These are phyloP conservation scores for Warburgia ugandensis DNA, from an alignment of 164 flowering plant genomes.

Conservation along the genomic window DNA sequence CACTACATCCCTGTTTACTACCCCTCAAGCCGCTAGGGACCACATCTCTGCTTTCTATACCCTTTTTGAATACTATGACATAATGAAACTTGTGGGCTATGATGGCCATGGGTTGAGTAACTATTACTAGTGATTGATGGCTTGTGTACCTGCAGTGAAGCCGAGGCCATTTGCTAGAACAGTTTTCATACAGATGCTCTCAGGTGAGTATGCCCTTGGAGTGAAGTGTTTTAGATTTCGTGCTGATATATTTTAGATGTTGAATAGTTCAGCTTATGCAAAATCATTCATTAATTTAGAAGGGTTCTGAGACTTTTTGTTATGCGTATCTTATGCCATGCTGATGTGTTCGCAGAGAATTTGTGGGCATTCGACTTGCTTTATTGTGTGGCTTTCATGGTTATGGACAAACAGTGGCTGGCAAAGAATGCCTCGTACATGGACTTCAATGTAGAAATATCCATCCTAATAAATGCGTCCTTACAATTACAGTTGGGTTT, in stretches of 20 bases:
- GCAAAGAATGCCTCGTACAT: slow-evolving; percentile 83
- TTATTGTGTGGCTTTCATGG: slow-evolving; percentile 78
- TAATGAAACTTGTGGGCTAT: too few relatives aligned
- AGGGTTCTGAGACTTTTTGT: not conserved
- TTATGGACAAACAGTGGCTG: slow-evolving; percentile 85
- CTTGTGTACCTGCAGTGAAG: slow-evolving; percentile 47
- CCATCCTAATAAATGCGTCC: not conserved
- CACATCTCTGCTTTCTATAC: too few relatives aligned
- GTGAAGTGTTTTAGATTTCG: too few relatives aligned
- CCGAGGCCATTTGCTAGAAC: slow-evolving; percentile 57
- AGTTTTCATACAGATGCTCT: slow-evolving; percentile 67
- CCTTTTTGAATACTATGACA: too few relatives aligned
- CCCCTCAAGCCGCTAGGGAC: too few relatives aligned
- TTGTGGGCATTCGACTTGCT: slow-evolving; percentile 92
- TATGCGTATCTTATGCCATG: not conserved
- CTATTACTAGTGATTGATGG: not conserved
- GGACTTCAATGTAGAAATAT: slow-evolving; percentile 74
- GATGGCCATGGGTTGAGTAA: too few relatives aligned
- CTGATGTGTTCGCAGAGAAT: slow-evolving; percentile 38
- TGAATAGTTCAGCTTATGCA: too few relatives aligned
- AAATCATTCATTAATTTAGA: not conserved
- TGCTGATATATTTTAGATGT: too few relatives aligned
- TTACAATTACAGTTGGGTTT: not conserved
- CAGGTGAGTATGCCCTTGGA: slow-evolving; percentile 37
- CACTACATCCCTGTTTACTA: too few relatives aligned